Base-by-base conservation (phyloP, 441 rosid species). In the Mallotus repandus region DNA sequence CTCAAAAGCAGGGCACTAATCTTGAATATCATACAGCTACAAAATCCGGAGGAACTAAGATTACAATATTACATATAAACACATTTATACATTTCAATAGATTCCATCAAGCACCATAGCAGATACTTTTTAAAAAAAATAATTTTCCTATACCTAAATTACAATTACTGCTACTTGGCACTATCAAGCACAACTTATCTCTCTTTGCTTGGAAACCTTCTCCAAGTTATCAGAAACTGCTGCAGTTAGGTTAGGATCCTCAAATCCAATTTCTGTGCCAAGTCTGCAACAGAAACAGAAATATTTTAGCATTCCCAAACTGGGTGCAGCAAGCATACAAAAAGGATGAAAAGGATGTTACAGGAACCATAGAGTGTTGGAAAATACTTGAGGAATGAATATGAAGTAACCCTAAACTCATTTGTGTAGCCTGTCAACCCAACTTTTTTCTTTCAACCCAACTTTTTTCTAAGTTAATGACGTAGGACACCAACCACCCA, bases 221-320 rank as follows among this genome's bases (percentile, higher is more conserved):
- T 93, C 97, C 86, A 95, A 83, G 85, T 90, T 91, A 67, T 84
- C 81, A 4, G 93, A 88, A 52, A 93, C 97, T 21, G 87, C 80
- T 48, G 91, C 86, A 21, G 98, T 96, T 77, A 96, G 83, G 86
- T 90, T 90, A 14, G 89, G 89, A 84, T 96, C 97, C 80, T 86
- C 97, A 3, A 91, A 91, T 56, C 93, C 89, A 64, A 93, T 89
- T 87, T 93, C 96, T 50, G 87, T 70, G 65, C 91, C 90, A 46
- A 88, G 86, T 72, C 98, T 91, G 87, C 73, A 61, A 67, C 12
- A 43, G 52, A 67, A 60, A 68, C 59, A 22, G 12, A 73, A 7
- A 61, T 16, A 21, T 32, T 43, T 19, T 54, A 68, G 69, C 21
- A 49, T 48, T 45, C 58, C 71, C 38, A 18, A 10, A 25, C 6